Evolutionary conservation across 805 yeast species (phyloP), one percentile per base, ranked within the genome.

Genomic region (Saccharomycopsis schoenii): DNA sequence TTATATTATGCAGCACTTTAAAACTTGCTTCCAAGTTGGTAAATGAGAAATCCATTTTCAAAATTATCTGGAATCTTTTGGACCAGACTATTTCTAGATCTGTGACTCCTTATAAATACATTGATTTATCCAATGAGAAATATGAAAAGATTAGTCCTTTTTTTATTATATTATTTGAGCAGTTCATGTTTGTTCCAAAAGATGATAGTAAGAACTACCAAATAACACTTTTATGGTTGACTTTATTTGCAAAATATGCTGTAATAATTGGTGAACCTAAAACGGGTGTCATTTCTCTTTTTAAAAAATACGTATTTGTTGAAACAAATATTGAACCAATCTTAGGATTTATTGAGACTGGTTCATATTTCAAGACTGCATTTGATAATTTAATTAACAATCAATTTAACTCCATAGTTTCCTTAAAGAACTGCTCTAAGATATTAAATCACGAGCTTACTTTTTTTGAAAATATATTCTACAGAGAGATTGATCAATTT

Each of bases 81-180:
- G 97, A 93, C 68, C 94, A 92, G 70, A 75, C 89, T 0, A 77
- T 90, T 37, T 77, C 89, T 0, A 79, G 97, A 64, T 78, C 85
- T 63, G 79, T 86, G 42, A 73, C 90, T 0, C 97, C 98, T 0
- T 94, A 87, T 73, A 90, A 88, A 68, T 93, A 91, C 67, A 79
- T 89, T 59, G 97, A 93, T 68, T 64, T 71, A 58, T 77, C 83
- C 2, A 71, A 70, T 36, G 34, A 34, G 1, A 60, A 65, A 0
- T 67, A 68, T n/a, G 62, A 66, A 0, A 66, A 68, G 36, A 67
- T 83, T 14, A 83, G 90, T 61, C 88, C 90, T 0, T 78, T 86
- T 58, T 66, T 79, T 1, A 74, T 83, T 14, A 78, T 85, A 0
- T 66, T 85, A 2, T 70, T 83, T 55, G 97, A 91, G 65, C 97